phyloP scores from a whole-genome alignment of 2,329 filamentous ascomycete genomes.

The Alternaria sp. region DNA sequence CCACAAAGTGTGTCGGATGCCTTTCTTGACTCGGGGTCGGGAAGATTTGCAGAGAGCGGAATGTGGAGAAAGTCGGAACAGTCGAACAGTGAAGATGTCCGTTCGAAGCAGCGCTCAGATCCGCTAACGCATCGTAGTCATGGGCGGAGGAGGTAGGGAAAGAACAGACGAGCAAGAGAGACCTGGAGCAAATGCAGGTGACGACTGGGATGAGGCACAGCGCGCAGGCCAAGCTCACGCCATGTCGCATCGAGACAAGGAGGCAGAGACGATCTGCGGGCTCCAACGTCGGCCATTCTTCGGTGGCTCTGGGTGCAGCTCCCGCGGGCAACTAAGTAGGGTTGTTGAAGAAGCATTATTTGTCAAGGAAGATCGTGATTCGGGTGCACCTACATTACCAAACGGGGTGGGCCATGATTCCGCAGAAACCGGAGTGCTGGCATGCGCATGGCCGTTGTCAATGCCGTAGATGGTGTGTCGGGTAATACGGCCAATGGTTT shows the following conservation, averaged over 20 bases:
- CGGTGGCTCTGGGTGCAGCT: constrained; percentile 28
- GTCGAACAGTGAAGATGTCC: constrained; percentile 17
- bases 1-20: not conserved
- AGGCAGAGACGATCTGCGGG: constrained; percentile 24
- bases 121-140: constrained; percentile 13
- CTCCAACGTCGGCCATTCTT: constrained; percentile 38
- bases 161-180: constrained; percentile 19
- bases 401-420: not conserved
- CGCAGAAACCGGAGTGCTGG: not conserved
- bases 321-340: constrained; percentile 8
- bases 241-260: constrained; percentile 25
- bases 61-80: constrained; percentile 6
- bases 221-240: constrained; percentile 13
- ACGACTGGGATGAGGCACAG: constrained; percentile 13
- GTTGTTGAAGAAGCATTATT: constrained; percentile 15
- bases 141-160: constrained; percentile 11
- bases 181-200: constrained; percentile 19
- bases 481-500: constrained; percentile 3
- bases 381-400: not conserved
- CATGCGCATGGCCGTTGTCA: not conserved
- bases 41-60: constrained; percentile 2
- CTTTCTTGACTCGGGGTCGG: constrained; percentile 6
- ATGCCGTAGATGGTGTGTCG: constrained; percentile 2
- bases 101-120: constrained; percentile 13
- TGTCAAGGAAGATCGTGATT: constrained; percentile 21